Conservation (phyloP, 768 basidiomycete species). For the Leccinum subtestaceum region DNA sequence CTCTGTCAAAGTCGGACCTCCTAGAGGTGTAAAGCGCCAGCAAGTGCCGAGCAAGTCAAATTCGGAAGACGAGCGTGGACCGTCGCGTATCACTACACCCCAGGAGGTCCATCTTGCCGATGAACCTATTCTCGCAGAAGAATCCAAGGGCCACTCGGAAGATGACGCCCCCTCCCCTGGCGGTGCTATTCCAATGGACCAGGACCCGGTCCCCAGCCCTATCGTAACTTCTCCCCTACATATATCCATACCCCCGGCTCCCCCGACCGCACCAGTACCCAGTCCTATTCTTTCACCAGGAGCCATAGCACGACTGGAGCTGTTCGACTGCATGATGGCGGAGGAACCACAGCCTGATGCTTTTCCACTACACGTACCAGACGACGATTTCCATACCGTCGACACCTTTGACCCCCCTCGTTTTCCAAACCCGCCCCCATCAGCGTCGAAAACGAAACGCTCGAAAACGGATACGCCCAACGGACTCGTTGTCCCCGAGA, state of each 20-base stretch:
- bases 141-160: background rate
- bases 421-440: slow-evolving; percentile 5
- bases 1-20: background rate
- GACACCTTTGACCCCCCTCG: slow-evolving; percentile 1
- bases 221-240: background rate
- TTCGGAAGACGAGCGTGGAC: background rate
- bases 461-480: slow-evolving; percentile 10
- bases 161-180: background rate
- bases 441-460: background rate
- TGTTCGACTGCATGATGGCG: slow-evolving; percentile 29
- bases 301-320: slow-evolving; percentile 24
- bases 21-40: background rate
- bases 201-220: background rate
- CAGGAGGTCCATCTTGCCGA: background rate
- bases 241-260: slow-evolving; percentile 5
- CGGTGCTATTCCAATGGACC: background rate
- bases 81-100: background rate
- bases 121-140: background rate
- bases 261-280: background rate
- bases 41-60: background rate
- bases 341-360: background rate
- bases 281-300: slow-evolving; percentile 27
- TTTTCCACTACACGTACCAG: background rate
- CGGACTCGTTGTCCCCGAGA: slow-evolving; percentile 31
- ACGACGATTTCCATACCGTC: background rate